Base-by-base conservation (phyloP, 129 eudicot species). In the Helianthus annuus region DNA sequence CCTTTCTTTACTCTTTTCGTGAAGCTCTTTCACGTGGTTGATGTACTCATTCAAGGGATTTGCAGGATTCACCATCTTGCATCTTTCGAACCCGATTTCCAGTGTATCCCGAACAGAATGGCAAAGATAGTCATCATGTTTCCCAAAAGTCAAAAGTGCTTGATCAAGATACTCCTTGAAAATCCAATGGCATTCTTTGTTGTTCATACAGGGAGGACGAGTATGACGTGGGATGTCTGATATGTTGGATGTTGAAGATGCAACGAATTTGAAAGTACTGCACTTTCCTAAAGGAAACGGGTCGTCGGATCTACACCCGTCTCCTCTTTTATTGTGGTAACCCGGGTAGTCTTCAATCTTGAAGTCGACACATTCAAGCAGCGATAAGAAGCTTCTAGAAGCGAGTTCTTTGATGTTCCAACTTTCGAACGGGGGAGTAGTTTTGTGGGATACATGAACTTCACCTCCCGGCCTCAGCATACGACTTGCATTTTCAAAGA, bases 381-480 rank as follows among this genome's bases (percentile, higher is more conserved):
- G 68, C 1, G 3, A 0, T 71, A 91, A 74, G 4, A 73, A 72
- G 72, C 75, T 81, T 14, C 61, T 48, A n/a, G 10, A 12, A 9
- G 79, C 96, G 34, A 91, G 84, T 59, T 84, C 82, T 79, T 80
- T 75, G 44, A 91, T 68, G 52, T 82, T 79, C 96, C 97, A 91
- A 9, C 6, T 4, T 75, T 54, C 4, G 14, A 74, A 91, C 15
- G 97, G 92, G 62, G 48, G 5, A 0, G 80, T 39, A 9, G 80
- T 86, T 71, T 91, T 91, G 85, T 91, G 97, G 12, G 36, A 72
- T 13, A 91, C 84, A 45, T 91, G 97, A 38, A 91, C 66, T 74
- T 88, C 88, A 64, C 91, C 91, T 39, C 75, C n/a, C 3, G 46
- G 56, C 14, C 71, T 72, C 57, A 91, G 61, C 87, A 91, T 79